These are phyloP conservation scores for Cornus suecica DNA, from an alignment of 148 eudicot genomes.

Conservation along the genomic window DNA sequence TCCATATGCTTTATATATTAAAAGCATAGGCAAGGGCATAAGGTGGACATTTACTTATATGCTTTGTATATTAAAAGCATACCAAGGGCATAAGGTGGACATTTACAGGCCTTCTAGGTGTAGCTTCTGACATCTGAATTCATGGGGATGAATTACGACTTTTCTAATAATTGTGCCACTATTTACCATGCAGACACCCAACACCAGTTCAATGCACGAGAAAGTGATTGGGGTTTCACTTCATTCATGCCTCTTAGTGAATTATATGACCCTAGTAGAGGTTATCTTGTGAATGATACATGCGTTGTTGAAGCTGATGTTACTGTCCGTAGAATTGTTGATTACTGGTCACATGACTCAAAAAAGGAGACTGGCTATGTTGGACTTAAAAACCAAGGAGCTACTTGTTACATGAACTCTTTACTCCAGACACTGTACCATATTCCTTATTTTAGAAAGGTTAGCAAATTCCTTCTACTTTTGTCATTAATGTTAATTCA, in stretches of 20 bases:
- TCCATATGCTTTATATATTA: too few relatives aligned
- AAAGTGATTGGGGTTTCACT: conserved; percentile 35
- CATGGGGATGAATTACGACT: neutral
- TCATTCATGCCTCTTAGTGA: conserved; percentile 28
- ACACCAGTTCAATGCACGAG: conserved; percentile 29
- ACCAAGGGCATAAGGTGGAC: neutral
- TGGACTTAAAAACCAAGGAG: conserved; percentile 34
- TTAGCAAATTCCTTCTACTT: neutral
- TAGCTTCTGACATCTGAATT: neutral
- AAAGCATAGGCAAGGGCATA: too few relatives aligned
- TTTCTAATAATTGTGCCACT: neutral
- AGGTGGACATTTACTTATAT: too few relatives aligned
- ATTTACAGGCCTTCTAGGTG: neutral
- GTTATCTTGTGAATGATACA: conserved; percentile 21
- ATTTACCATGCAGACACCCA: conserved; percentile 27
- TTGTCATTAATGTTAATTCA: neutral
- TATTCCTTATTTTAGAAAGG: conserved; percentile 38
- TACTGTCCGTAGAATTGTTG: conserved; percentile 18
- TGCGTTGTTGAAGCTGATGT: conserved; percentile 23
- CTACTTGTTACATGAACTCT: conserved; percentile 42
- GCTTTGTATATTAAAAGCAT: too few relatives aligned
- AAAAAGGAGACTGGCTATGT: conserved; percentile 34
- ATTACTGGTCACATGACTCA: conserved; percentile 31
- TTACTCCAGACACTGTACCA: conserved; percentile 35
- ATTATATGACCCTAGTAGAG: conserved; percentile 20